Evolutionary conservation across 345 rosid species (phyloP).

Genomic region (Populus pruinosa): DNA sequence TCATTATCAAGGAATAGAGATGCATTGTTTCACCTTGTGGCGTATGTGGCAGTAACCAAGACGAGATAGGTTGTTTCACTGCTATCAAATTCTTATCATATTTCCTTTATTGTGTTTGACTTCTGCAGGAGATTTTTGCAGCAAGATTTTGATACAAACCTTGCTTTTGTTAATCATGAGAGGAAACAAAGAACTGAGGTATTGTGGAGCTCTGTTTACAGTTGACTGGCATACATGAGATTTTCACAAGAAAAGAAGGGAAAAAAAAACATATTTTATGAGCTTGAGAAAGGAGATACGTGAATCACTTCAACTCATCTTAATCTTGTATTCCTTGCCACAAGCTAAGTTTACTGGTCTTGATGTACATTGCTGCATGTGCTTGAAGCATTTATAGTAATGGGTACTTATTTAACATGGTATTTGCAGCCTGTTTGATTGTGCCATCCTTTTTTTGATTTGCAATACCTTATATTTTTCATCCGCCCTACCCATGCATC

Average conservation of each 20-base stretch:
- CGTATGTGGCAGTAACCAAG: not conserved
- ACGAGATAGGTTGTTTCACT: not conserved
- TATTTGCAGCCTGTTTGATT: no score
- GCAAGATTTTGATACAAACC: conserved; percentile 90
- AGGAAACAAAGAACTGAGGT: conserved; percentile 90
- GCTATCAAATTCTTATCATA: not conserved
- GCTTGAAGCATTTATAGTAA: no score
- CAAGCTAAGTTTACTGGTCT: no score
- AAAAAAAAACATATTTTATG: not conserved
- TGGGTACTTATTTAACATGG: no score
- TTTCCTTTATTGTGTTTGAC: conserved; percentile 7
- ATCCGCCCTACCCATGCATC: no score
- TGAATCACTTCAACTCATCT: not conserved
- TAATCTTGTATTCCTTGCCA: no score
- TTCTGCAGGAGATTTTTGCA: conserved; percentile 78
- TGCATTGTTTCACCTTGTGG: not conserved
- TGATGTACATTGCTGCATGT: no score
- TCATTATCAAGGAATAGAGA: not conserved
- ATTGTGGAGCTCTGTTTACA: conserved; percentile 4
- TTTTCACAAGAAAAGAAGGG: not conserved
- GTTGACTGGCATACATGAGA: not conserved
- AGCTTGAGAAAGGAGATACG: not conserved
- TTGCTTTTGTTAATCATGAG: conserved; percentile 86
- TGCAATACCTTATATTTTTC: no score
- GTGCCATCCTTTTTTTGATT: no score